A percentile compares a stretch with the other conserved stretches of the same genome.
These are phyloP conservation scores for Nephelium lappaceum DNA, from an alignment of 345 rosid species.

Conservation along the genomic window DNA sequence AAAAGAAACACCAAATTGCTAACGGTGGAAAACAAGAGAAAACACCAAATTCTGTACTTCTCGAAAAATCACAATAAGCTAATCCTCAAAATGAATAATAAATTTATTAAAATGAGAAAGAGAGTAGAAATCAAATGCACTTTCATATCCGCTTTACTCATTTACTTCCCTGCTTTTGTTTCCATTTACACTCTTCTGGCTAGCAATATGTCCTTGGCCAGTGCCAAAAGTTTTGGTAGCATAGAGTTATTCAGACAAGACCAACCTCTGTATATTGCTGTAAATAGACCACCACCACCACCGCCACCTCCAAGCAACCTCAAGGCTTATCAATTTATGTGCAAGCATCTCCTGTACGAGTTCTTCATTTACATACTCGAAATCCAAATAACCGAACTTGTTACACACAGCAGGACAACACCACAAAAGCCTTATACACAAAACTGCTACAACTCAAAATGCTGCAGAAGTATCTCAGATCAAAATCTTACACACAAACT, in stretches of 20 bases:
- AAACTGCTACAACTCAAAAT: neutral
- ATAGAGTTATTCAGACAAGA: neutral
- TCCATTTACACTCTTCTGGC: neutral
- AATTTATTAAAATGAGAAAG: neutral
- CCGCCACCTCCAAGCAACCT: neutral
- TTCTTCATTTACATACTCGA: slow-evolving; percentile 4
- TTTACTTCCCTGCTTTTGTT: neutral
- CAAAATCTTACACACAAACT: neutral
- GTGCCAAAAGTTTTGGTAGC: neutral
- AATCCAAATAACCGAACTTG: neutral
- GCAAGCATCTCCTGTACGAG: neutral
- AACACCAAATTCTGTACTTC: too few species aligned
- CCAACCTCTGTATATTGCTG: neutral
- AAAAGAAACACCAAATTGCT: too few species aligned
- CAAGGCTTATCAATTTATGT: neutral
- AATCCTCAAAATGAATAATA: neutral
- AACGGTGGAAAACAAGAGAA: too few species aligned
- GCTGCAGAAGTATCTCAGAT: neutral
- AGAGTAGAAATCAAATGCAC: neutral
- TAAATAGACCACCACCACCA: neutral
- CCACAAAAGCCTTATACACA: slow-evolving; percentile 6
- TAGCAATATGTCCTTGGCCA: neutral
- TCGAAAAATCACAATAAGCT: neutral
- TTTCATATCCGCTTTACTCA: neutral
- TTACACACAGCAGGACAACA: neutral